Percentiles rank a stretch among this genome's conserved stretches.
Evolutionary conservation across 441 rosid genomes (phyloP).

Genomic region (Capsella rubella): DNA sequence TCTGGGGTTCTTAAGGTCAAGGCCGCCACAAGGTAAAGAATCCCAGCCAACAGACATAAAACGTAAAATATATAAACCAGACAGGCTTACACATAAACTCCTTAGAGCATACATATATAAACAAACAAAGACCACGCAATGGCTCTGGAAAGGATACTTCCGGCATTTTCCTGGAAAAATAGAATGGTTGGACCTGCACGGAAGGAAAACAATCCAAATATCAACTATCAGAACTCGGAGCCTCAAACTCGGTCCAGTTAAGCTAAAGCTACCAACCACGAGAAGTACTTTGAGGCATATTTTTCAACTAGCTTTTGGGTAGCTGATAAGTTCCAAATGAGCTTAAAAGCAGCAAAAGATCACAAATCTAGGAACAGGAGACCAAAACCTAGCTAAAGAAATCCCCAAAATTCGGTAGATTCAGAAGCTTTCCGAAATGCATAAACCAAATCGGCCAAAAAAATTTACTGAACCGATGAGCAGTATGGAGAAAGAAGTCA

Average conservation of each 20-base stretch:
- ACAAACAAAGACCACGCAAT: slow-evolving; percentile 21
- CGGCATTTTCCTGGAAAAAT: slow-evolving; percentile 99
- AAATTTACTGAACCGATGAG: slow-evolving; percentile 24
- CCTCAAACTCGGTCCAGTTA: background rate
- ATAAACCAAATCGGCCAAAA: slow-evolving; percentile 45
- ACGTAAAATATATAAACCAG: slow-evolving; percentile 1
- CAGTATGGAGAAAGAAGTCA: background rate
- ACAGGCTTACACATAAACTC: slow-evolving; percentile 4
- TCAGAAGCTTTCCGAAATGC: slow-evolving; percentile 14
- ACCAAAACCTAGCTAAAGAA: slow-evolving; percentile 19
- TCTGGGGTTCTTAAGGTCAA: slow-evolving; percentile 65
- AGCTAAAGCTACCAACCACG: slow-evolving; percentile 27
- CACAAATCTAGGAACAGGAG: slow-evolving; percentile 22
- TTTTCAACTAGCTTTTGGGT: background rate
- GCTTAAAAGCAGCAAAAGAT: background rate
- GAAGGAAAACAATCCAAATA: background rate
- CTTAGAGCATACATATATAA: slow-evolving; percentile 1
- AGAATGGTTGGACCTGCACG: slow-evolving; percentile 95
- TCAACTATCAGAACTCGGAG: slow-evolving; percentile 4
- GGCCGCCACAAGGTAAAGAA: slow-evolving; percentile 40
- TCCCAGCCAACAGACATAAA: slow-evolving; percentile 13
- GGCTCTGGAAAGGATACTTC: slow-evolving; percentile 79
- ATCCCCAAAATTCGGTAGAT: slow-evolving; percentile 10
- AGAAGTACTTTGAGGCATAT: background rate
- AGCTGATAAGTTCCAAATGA: background rate